phyloP scores from a whole-genome alignment of 192 early-diverging fungal species.

The Allomyces macrogynus region DNA sequence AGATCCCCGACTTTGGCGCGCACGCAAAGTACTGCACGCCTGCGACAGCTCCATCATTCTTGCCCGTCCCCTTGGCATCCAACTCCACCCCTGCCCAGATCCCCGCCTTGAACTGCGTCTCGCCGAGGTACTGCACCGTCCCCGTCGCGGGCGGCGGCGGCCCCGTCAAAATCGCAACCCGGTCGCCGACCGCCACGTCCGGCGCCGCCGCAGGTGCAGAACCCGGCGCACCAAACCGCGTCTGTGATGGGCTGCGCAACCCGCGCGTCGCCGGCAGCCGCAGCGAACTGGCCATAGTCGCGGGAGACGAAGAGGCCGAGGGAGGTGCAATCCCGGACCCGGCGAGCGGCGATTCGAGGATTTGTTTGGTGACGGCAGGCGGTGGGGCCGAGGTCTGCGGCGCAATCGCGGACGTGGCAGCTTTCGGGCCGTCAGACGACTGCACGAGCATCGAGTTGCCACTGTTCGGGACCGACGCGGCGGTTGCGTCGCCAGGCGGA shows the following conservation, averaged over 20 bases:
- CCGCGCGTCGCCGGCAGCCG: too few relatives aligned
- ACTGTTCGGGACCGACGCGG: too few relatives aligned
- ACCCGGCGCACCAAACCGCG: too few relatives aligned
- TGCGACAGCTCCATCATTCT: slow-evolving; percentile 7
- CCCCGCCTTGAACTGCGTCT: background rate
- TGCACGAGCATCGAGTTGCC: too few relatives aligned
- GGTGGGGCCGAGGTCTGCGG: too few relatives aligned
- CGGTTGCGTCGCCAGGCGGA: too few relatives aligned
- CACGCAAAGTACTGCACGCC: slow-evolving; percentile 8
- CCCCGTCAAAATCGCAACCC: background rate
- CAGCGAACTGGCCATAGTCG: background rate
- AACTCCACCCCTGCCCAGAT: background rate
- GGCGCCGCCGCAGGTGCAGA: background rate
- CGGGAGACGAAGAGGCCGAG: background rate
- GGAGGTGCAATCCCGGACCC: background rate
- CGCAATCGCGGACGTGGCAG: too few relatives aligned
- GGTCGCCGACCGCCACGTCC: background rate
- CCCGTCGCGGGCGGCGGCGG: background rate
- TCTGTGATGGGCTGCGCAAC: too few relatives aligned
- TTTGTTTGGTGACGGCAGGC: too few relatives aligned
- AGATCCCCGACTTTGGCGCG: slow-evolving; percentile 4
- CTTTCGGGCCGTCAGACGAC: too few relatives aligned
- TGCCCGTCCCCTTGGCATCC: slow-evolving; percentile 2
- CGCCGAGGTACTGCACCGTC: background rate
- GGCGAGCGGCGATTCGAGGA: too few relatives aligned